A percentile compares a stretch with the other conserved stretches of the same genome.
Conservation (phyloP, 768 basidiomycete species). For the Suillus luteus region DNA sequence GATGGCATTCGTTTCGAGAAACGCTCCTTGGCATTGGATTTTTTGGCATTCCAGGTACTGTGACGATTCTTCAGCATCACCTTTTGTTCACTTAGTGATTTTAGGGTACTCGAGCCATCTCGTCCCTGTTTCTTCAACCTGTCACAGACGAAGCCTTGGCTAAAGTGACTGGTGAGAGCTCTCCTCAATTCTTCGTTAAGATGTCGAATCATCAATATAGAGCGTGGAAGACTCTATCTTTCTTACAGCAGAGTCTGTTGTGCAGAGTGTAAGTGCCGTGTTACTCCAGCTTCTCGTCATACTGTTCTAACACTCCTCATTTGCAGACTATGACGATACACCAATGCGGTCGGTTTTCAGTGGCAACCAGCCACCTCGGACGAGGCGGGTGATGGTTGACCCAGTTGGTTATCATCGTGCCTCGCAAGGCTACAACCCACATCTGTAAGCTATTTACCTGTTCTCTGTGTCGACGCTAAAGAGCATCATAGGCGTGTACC, state of each 20-base stretch:
- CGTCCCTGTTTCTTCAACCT: neutral
- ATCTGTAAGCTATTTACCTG: neutral
- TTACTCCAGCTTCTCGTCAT: neutral
- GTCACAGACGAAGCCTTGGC: constrained; percentile 1
- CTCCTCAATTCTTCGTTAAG: no score
- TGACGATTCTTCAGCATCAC: neutral
- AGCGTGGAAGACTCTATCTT: constrained; percentile 6
- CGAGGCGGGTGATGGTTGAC: constrained; percentile 1
- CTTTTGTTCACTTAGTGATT: neutral
- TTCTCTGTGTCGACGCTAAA: neutral
- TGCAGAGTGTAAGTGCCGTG: constrained; percentile 2
- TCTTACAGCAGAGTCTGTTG: constrained; percentile 1
- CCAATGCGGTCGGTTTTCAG: neutral
- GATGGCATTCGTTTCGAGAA: constrained; percentile 7
- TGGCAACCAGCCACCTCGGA: neutral
- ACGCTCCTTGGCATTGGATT: neutral
- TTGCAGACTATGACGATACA: constrained; percentile 1
- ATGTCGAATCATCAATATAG: neutral
- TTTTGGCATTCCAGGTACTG: neutral
- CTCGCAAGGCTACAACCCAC: constrained; percentile 4
- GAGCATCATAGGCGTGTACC: neutral
- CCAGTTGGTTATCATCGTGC: neutral
- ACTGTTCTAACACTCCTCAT: neutral
- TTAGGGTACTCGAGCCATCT: neutral
- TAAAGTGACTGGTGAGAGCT: constrained; percentile 1